Percentiles rank a stretch among this genome's conserved stretches.
phyloP scores from a whole-genome alignment of 2,329 filamentous ascomycete species.

The Hortaea sp. region DNA sequence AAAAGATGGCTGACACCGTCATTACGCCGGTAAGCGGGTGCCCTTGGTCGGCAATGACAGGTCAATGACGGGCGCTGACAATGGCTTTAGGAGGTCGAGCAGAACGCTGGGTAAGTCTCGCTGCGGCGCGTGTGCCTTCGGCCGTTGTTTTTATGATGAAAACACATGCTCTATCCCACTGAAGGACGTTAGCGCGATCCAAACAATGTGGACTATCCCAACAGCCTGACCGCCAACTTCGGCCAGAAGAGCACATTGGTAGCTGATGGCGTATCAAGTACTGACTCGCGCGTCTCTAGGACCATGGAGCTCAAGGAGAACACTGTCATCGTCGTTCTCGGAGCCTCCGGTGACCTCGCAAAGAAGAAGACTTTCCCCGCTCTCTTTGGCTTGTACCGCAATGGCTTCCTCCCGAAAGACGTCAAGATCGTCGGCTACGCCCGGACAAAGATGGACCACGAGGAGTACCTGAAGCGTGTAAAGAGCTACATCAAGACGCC shows the following conservation, averaged over 20 bases:
- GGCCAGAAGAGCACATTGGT: too few relatives aligned
- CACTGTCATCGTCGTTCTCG: conserved; percentile 91
- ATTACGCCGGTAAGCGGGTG: not conserved
- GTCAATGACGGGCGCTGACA: not conserved
- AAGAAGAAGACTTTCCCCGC: conserved; percentile 99
- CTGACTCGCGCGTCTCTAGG: conserved; percentile 36
- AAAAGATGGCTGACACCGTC: not conserved
- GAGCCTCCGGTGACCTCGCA: conserved; percentile 91
- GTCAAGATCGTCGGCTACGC: conserved; percentile 98
- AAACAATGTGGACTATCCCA: not conserved
- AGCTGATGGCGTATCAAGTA: not conserved
- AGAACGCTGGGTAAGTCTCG: not conserved
- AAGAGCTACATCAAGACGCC: conserved; percentile 98
- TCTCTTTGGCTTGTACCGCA: conserved; percentile 93
- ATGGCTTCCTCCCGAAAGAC: conserved; percentile 95
- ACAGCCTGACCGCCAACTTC: not conserved
- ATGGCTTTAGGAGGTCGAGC: not conserved
- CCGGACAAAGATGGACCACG: conserved; percentile 97
- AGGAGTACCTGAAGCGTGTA: conserved; percentile 87
- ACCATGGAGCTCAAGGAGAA: conserved; percentile 96
- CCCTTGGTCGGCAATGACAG: not conserved
- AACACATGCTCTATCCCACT: not conserved
- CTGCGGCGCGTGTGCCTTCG: not conserved
- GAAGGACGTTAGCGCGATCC: not conserved
- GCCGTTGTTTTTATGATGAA: not conserved